These are phyloP conservation scores for Zymoseptoria pseudotritici DNA, from an alignment of 2,329 filamentous ascomycete genomes.

Conservation along the genomic window DNA sequence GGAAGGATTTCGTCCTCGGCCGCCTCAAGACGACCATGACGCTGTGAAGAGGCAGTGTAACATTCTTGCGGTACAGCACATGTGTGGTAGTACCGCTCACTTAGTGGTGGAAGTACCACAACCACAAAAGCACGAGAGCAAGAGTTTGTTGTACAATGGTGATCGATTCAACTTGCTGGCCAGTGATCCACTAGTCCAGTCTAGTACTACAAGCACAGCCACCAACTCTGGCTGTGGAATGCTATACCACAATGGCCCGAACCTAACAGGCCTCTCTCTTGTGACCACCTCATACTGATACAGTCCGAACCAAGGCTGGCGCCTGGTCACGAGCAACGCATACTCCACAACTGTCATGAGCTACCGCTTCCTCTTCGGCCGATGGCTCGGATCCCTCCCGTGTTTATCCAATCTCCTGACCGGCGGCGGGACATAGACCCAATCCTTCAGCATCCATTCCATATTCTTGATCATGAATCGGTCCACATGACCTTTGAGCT, in stretches of 20 bases:
- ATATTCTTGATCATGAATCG: slow-evolving; percentile 37
- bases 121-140: not conserved
- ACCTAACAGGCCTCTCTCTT: not conserved
- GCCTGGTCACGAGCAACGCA: not conserved
- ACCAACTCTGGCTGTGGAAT: not conserved
- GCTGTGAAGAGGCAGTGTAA: too few relatives aligned
- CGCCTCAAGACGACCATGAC: too few relatives aligned
- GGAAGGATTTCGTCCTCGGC: not conserved
- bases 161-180: not conserved
- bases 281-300: not conserved
- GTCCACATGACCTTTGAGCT: slow-evolving; percentile 63
- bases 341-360: not conserved
- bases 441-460: slow-evolving; percentile 22
- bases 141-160: not conserved
- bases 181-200: not conserved
- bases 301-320: not conserved
- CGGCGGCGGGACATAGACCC: slow-evolving; percentile 30
- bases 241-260: not conserved
- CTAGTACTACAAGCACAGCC: not conserved
- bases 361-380: slow-evolving; percentile 28
- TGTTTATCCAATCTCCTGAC: slow-evolving; percentile 30
- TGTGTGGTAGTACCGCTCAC: not conserved
- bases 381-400: slow-evolving; percentile 30
- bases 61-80: not conserved
- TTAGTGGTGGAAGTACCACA: not conserved